These are phyloP conservation scores for Hamiltosporidium tvaerminnensis DNA, from an alignment of 371 early-diverging fungal genomes.

Conservation along the genomic window DNA sequence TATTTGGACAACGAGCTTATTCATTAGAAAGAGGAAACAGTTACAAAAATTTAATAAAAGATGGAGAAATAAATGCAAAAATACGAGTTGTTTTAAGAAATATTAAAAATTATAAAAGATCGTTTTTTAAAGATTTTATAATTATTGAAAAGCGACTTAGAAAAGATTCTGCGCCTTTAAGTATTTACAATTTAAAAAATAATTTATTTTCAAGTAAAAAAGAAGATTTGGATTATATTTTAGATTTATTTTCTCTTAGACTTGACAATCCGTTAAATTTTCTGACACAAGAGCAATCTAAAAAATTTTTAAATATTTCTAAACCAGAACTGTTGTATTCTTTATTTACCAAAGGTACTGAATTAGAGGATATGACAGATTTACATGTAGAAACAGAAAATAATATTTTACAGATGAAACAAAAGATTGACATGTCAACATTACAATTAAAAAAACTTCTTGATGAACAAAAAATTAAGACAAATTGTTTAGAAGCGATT, in stretches of 20 bases:
- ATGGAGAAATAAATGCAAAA: slow-evolving; percentile 20
- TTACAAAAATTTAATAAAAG: slow-evolving; percentile 42
- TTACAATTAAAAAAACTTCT: slow-evolving; percentile 7
- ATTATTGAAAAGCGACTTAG: slow-evolving; percentile 38
- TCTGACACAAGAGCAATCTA: slow-evolving; percentile 52
- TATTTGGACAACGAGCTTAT: slow-evolving; percentile 46
- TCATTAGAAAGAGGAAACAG: slow-evolving; percentile 45
- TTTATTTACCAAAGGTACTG: slow-evolving; percentile 50
- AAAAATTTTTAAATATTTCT: slow-evolving; percentile 43
- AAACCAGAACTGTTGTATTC: slow-evolving; percentile 35
- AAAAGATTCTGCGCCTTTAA: slow-evolving; percentile 10
- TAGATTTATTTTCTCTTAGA: slow-evolving; percentile 35
- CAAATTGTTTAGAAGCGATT: slow-evolving; percentile 7
- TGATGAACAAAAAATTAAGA: slow-evolving; percentile 14
- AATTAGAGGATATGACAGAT: slow-evolving; percentile 37
- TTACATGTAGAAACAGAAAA: slow-evolving; percentile 29
- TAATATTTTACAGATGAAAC: slow-evolving; percentile 19
- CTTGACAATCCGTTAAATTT: slow-evolving; percentile 51
- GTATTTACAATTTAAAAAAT: slow-evolving; percentile 19
- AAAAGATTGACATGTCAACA: slow-evolving; percentile 2
- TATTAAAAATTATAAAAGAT: slow-evolving; percentile 16
- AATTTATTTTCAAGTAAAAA: slow-evolving; percentile 17
- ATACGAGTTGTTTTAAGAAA: slow-evolving; percentile 22
- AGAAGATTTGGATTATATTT: slow-evolving; percentile 38
- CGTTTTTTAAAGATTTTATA: slow-evolving; percentile 28